Evolutionary conservation across 2,329 filamentous ascomycete genomes (phyloP), one percentile per base, ranked within the genome.

Genomic region (Stachybotrys chlorohalonatus): DNA sequence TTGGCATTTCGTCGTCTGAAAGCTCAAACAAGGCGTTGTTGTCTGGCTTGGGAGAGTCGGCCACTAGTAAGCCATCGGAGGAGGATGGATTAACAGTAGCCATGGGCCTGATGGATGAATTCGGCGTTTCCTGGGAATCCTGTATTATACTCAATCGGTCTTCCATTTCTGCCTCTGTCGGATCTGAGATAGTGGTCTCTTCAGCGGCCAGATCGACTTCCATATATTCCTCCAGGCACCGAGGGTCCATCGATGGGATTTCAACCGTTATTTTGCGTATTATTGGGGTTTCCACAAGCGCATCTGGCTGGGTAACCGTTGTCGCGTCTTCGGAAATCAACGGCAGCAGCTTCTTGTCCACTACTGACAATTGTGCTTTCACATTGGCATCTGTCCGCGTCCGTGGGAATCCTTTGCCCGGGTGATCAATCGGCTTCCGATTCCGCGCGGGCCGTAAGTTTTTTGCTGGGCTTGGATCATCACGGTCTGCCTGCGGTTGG

Each of bases 1-100:
- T 54, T 0, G 69, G 69, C 13, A 65, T 62, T 53, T 72, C 70
- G 16, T 72, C 70, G 51, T 72, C 69, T 6, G 70, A 72, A 7
- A 72, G 62, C 6, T 60, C 59, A 52, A 61, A 63, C 1, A 59
- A 54, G n/a, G 61, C 52, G 16, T 55, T 50, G 9, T 39, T 31
- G 13, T 31, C 16, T 4, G 42, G 47, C 5, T 11, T 15, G 3
- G 45, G 6, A 3, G 46, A 36, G 7, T 51, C 48, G 4, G 24
- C 24, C 24, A 24, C 24, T 24, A 4, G 24, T 24, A 24, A 24
- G 24, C 4, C 24, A 24, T 24, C 24, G 4, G 24, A 24, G 24
- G 24, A 24, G 24, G 24, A 24, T 24, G 24, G 24, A 24, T 24
- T 24, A 4, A 4, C 24, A 24, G 24, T 24, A 24, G 24, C 24